Conservation (phyloP, 257 asterid genomes). For the Leonotis leonurus region DNA sequence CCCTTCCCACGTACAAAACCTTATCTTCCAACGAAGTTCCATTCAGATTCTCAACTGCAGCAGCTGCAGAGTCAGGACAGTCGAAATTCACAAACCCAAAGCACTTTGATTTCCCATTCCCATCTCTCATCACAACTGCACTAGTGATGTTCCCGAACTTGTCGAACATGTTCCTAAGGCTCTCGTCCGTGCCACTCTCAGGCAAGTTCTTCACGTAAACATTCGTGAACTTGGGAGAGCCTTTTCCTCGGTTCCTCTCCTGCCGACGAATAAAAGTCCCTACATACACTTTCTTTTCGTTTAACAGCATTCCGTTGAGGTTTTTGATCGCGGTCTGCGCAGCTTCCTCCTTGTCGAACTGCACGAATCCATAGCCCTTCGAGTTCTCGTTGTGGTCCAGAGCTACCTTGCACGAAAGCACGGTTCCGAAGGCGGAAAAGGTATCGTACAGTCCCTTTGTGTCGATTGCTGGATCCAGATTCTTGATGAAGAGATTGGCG, state of each 20-base stretch:
- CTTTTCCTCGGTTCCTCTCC: slow-evolving; percentile 38
- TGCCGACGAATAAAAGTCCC: slow-evolving; percentile 64
- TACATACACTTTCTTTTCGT: slow-evolving; percentile 71
- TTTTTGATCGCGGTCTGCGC: slow-evolving; percentile 51
- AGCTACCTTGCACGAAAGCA: slow-evolving; percentile 80
- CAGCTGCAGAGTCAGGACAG: slow-evolving; percentile 43
- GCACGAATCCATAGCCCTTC: slow-evolving; percentile 81
- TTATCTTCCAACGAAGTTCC: slow-evolving; percentile 42
- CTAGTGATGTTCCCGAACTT: slow-evolving; percentile 64
- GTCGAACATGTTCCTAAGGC: slow-evolving; percentile 38
- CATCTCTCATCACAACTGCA: slow-evolving; percentile 57
- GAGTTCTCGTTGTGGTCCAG: slow-evolving; percentile 46
- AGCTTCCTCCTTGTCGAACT: slow-evolving; percentile 61
- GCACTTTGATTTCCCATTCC: slow-evolving; percentile 53
- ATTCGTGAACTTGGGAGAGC: slow-evolving; percentile 46
- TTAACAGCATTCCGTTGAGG: slow-evolving; percentile 67
- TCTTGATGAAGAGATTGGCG: slow-evolving; percentile 70
- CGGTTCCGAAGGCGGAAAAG: slow-evolving; percentile 57
- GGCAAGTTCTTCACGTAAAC: slow-evolving; percentile 64
- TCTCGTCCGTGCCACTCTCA: slow-evolving; percentile 37
- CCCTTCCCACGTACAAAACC: slow-evolving; percentile 58
- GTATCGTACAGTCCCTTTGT: slow-evolving; percentile 64
- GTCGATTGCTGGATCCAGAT: slow-evolving; percentile 56
- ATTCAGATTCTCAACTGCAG: slow-evolving; percentile 60
- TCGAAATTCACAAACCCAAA: slow-evolving; percentile 75